These are phyloP conservation scores for Marsdenia floribunda DNA, from an alignment of 257 asterid species.

Conservation along the genomic window DNA sequence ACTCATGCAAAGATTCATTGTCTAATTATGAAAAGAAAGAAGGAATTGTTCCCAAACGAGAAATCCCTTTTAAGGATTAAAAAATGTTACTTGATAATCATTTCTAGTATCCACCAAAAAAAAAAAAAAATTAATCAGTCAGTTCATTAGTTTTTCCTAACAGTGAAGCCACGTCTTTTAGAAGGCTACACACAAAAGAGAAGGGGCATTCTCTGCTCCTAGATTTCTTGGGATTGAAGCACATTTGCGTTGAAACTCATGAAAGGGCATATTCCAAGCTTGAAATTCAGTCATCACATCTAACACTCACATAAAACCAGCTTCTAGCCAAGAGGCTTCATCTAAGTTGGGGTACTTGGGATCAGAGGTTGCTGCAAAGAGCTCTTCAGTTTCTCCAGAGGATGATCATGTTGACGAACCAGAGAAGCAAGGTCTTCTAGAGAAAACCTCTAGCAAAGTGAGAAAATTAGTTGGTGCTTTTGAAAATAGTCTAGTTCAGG, in stretches of 20 bases:
- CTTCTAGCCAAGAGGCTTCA: conserved; percentile 24
- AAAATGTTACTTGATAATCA: conserved; percentile 25
- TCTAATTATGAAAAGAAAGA: conserved; percentile 21
- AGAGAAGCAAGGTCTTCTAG: conserved; percentile 25
- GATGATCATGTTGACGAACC: conserved; percentile 25
- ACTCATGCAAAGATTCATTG: conserved; percentile 19
- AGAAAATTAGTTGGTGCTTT: conserved; percentile 79
- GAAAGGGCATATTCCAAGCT: conserved; percentile 18
- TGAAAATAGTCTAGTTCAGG: conserved; percentile 59
- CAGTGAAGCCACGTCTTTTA: conserved; percentile 47
- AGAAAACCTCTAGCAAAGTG: conserved; percentile 57
- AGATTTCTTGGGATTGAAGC: conserved; percentile 18
- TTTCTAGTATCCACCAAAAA: conserved; percentile 11
- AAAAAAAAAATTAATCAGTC: conserved; percentile 2
- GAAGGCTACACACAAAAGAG: conserved; percentile 57
- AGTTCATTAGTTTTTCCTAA: conserved; percentile 36
- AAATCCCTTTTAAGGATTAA: conserved; percentile 59
- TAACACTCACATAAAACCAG: conserved; percentile 13
- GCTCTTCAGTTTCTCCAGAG: conserved; percentile 18
- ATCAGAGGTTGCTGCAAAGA: conserved; percentile 21
- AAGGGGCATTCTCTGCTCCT: conserved; percentile 37
- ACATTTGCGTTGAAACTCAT: conserved; percentile 23
- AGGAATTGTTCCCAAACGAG: conserved; percentile 12
- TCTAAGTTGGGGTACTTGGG: conserved; percentile 16
- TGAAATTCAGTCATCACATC: conserved; percentile 20